Evolutionary conservation across 768 basidiomycete species (phyloP), one percentile per base, ranked within the genome.

Genomic region (Phylloporus rhodoxanthus): DNA sequence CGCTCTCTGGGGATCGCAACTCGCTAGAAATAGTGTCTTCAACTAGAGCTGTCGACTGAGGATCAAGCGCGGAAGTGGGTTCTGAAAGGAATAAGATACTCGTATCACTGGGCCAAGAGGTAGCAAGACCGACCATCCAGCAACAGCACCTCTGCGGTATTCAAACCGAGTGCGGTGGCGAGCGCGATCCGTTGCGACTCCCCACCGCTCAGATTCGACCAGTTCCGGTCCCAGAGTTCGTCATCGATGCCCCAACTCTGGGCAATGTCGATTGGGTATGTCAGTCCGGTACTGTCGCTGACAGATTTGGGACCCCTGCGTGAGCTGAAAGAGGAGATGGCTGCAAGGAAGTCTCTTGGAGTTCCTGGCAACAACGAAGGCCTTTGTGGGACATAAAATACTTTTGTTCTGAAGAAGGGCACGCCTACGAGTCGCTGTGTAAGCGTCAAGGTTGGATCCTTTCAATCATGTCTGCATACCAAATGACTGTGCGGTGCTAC

Each of bases 41-140:
- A 2, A 95, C 87, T 25, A 74, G 66, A 13, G 71, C 58, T 13
- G 83, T 84, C 1, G 84, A 78, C 28, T 76, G 75, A 14, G 80
- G 71, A 65, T 95, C 92, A 48, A 95, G 73, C 0, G 92, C 92
- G 8, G 88, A 91, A 0, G 92, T 94, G 2, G 92, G 92, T 66
- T 95, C 92, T 94, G 55, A 6, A 54, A 28, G 8, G 19, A 36
- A 52, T 46, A 7, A 53, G 32, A 26, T 10, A 34, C 28, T n/a
- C 21, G 9, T 17, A 33, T 14, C 29, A 30, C 28, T 29, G 28
- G 20, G 28, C 28, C 15, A 40, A 51, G 29, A 36, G 8, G 3
- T 8, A 3, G 28, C 33, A 17, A 33, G 14, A 70, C 78, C 42
- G 36, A 89, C 91, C 92, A 61, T 87, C 92, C 36, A 85, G 73